These are phyloP conservation scores for Mycena kentingensis DNA, from an alignment of 768 basidiomycete species.

Conservation along the genomic window DNA sequence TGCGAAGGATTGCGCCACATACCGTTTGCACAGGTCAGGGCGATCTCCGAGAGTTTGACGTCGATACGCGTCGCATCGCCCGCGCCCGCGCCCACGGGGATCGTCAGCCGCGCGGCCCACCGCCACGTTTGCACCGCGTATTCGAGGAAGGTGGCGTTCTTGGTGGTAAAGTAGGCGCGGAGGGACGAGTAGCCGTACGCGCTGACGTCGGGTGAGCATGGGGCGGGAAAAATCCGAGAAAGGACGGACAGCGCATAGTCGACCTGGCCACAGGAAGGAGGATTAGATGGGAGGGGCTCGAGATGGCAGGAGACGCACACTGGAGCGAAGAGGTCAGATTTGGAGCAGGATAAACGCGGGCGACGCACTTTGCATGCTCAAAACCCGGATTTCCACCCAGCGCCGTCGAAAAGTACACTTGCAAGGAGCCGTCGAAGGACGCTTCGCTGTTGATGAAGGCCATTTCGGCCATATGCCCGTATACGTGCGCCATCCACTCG, in stretches of 20 bases:
- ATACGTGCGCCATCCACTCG: not conserved
- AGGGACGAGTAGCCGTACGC: not conserved
- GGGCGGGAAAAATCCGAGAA: not conserved
- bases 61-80: not conserved
- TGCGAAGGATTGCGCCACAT: not conserved
- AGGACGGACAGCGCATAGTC: not conserved
- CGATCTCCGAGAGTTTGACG: not conserved
- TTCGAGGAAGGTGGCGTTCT: not conserved
- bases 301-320: too few relatives aligned
- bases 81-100: too few relatives aligned
- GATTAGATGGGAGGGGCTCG: too few relatives aligned
- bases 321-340: too few relatives aligned
- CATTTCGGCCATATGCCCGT: not conserved
- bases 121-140: not conserved
- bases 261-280: too few relatives aligned
- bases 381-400: not conserved
- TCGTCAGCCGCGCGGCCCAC: not conserved
- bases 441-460: not conserved
- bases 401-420: not conserved
- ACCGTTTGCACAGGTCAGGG: not conserved
- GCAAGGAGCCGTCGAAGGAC: not conserved
- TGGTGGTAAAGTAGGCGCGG: not conserved
- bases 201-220: not conserved
- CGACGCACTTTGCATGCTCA: not conserved
- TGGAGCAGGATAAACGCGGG: too few relatives aligned